Base-by-base conservation (phyloP, 1,139 yeast genomes). In the Suhomyces bokatorum region DNA sequence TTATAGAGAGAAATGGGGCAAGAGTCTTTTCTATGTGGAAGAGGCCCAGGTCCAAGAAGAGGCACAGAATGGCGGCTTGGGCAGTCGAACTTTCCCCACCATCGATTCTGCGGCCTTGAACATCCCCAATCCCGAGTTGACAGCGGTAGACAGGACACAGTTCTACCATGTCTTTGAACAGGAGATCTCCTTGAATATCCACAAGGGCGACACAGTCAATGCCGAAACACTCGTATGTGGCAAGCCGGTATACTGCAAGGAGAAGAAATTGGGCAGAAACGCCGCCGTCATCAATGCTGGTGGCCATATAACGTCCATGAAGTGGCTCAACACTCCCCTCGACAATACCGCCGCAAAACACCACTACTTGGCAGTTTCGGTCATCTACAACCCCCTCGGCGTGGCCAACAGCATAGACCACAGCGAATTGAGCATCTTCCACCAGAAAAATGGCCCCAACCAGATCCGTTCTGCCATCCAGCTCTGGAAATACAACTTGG, bases 231-330 rank as follows among this genome's bases (percentile, higher is more conserved):
- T 48, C n/a, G 29, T 32, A 14, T 40, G 43, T 13, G 54, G 49
- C 3, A 48, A 51, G 9, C 39, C 47, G 10, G 32, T 39, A 4
- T 32, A 40, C n/a, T 36, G 53, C 17, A 52, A 48, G 11, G 47
- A 44, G 0, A 12, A 52, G 1, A 20, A 20, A 6, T 40, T 55
- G 10, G 53, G 63, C 5, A 61, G 86, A 48, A 60, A 60, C 17
- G 85, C 81, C 0, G 57, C 67, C n/a, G 66, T 77, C 0, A 47
- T 77, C 12, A 78, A 80, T 51, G 64, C 77, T 0, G 88, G 88
- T 1, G 85, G 85, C 0, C 58, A 75, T 6, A 69, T 85, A 0
- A 69, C 85, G 0, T 73, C 79, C 16, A 61, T 76, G 46, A 75
- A 77, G 26, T 85, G 90, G 89, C 56, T 78, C n/a, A 54, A 46